Base-by-base conservation (phyloP, 192 early-diverging fungal species). In the Coemansia biformis region DNA sequence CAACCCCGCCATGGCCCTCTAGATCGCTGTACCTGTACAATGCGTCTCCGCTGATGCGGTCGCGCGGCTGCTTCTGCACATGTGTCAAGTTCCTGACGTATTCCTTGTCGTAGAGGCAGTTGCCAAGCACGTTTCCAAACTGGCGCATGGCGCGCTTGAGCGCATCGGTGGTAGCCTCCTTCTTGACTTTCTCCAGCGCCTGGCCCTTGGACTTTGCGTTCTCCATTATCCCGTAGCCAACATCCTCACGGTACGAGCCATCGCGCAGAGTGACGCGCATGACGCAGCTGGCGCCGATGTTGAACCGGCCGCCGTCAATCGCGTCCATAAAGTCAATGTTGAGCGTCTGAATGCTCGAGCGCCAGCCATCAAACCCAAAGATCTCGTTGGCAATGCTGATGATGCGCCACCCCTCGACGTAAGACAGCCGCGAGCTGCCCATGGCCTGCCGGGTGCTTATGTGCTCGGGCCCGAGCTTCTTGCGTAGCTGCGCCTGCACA, bases 321-420 rank as follows among this genome's bases (percentile, higher is more conserved):
- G 74, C 57, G 39, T 78, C 78, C 40, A 67, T 53, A 80, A 79
- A 92, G 68, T 98, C 95, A 3, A 93, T 75, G 3, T 75, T 74
- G 34, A 83, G 78, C 39, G 79, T 76, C n/a, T 80, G 65, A 48
- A 98, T 82, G 18, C 66, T 68, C 19, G 81, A 79, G 31, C 78
- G 79, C 95, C 95, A 98, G 9, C 93, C 93, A 54, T 95, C 80
- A 63, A 96, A 96, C 4, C 93, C 96, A 78, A 98, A 96, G 6
- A 95, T 54, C 22, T 90, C 83, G 54, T 98, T 93, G 38, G 96
- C 96, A 26, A 96, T 62, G 52, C 83, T 84, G 35, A 90, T 88
- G 30, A 79, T 81, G 23, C 81, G 85, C 82, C 83, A 85, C 8
- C 89, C 92, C 57, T 92, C 89, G 30, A 92, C 51, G 45, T 91